Evolutionary conservation across 345 rosid genomes (phyloP), one percentile per base, ranked within the genome.

Genomic region (Euphorbia peplus): DNA sequence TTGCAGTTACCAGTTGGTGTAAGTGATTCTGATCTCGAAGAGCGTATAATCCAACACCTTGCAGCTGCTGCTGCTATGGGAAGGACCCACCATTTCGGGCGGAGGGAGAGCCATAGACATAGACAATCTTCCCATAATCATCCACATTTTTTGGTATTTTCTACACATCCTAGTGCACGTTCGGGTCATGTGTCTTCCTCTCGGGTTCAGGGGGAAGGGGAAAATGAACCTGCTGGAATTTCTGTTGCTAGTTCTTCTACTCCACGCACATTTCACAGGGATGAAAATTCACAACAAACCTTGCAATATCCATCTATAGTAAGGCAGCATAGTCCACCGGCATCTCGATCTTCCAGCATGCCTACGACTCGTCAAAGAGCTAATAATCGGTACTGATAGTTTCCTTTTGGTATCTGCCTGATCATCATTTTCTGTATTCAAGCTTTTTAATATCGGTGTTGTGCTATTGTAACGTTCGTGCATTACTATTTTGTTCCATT

Each of bases 1-100:
- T 39, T 72, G 63, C 70, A 76, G 80, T 59, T 76, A 46, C 76
- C 76, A 14, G 75, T 56, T 39, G 76, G 80, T 56, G 50, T 30
- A 28, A 76, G 64, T 42, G 73, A 76, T 63, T 63, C 70, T 25
- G 80, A 76, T 19, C 70, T 76, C 37, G 80, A 76, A 59, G 76
- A 68, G 61, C 76, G 76, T 4, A 76, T 76, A 76, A 72, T 76
- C 70, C 80, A 48, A 83, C 90, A 66, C 66, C 66, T 68, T 75
- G 88, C 78, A 47, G 82, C 91, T 39, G 79, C 88, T 81, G 76
- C 80, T 67, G 80, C 80, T 47, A 68, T 76, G 67, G 65, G 80
- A 63, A 72, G 80, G 73, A 61, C 72, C 53, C 73, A 46, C 61
- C 72, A 63, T 55, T 47, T 62, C 67, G 66, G 66, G 52, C 58